Base-by-base conservation (phyloP, 2,329 filamentous ascomycete species). In the Alternaria sp. region DNA sequence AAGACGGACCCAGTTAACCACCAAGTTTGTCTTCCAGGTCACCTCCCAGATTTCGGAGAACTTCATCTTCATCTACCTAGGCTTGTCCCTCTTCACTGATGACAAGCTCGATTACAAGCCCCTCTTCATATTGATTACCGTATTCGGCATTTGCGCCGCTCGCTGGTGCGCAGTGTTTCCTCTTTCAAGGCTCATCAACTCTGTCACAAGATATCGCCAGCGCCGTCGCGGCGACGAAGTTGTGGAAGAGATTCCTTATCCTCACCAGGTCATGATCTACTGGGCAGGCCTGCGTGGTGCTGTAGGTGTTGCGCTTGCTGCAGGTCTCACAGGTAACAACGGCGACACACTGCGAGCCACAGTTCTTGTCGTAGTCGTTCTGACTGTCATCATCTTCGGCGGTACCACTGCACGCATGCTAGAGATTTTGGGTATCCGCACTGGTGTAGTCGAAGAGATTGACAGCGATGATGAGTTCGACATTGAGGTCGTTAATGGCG, bases 251-350 rank as follows among this genome's bases (percentile, higher is more conserved):
- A 83, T 99, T 36, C 96, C 96, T 0, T 96, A 93, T 77, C 93
- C 93, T 71, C 97, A 98, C 81, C 96, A 98, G 81, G 93, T 92
- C n/a, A 98, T 99, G 96, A 88, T 99, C n/a, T 99, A 97, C 83
- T 99, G 96, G 96, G 96, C 96, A 15, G 96, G 96, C 25, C 86
- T 99, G 28, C 92, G 96, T 66, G 96, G 96, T 73, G 96, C 96
- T 50, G 96, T 99, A 71, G 96, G 96, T 61, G 96, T 99, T 36
- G 96, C 96, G 2, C 85, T 99, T 50, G 96, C 96, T 30, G 95
- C 95, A 21, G 91, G 96, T 25, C 86, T 99, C 50, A 90, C 88
- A 0, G 96, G 94, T 49, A 88, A 90, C 57, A 96, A 97, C 75
- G 90, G 89, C 1, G 91, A 90, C 61, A 92, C 93, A 1, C 85